Evolutionary conservation across 495 filamentous ascomycete genomes (phyloP).

Genomic region (Hyaloscypha variabilis): DNA sequence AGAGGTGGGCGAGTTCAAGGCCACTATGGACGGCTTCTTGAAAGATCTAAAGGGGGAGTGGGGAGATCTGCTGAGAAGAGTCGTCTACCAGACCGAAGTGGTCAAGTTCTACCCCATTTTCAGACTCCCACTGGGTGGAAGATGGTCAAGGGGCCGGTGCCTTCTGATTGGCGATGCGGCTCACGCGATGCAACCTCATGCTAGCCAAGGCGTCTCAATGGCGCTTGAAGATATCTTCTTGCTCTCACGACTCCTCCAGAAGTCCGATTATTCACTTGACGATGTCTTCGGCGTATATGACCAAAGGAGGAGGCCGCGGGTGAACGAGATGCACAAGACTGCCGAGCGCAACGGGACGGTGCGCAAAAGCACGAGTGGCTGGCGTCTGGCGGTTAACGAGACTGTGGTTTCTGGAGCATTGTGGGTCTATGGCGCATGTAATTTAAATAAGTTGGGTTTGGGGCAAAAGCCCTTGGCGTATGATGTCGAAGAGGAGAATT

Average conservation of each 20-base stretch:
- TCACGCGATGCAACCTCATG: conserved; percentile 48
- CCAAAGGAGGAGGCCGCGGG: conserved; percentile 14
- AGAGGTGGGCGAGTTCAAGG: conserved; percentile 18
- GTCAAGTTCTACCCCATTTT: conserved; percentile 24
- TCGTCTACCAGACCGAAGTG: conserved; percentile 5
- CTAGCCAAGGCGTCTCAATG: conserved; percentile 50
- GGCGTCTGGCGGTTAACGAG: conserved; percentile 11
- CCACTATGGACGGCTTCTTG: conserved; percentile 7
- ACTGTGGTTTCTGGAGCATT: neutral
- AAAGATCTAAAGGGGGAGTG: conserved; percentile 17
- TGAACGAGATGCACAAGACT: conserved; percentile 13
- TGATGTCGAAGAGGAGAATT: conserved; percentile 11
- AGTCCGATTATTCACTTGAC: neutral
- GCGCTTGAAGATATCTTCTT: conserved; percentile 49
- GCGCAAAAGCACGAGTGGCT: conserved; percentile 6
- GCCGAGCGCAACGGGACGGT: conserved; percentile 14
- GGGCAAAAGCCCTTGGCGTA: conserved; percentile 13
- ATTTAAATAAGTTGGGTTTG: neutral
- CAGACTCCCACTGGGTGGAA: conserved; percentile 22
- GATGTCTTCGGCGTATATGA: conserved; percentile 11
- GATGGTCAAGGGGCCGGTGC: conserved; percentile 23
- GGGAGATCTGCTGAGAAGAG: conserved; percentile 9
- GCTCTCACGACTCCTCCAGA: conserved; percentile 39
- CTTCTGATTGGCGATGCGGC: conserved; percentile 44
- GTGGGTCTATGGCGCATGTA: conserved; percentile 2